Evolutionary conservation across 805 yeast species (phyloP), one percentile per base, ranked within the genome.

Genomic region (Pichia paraexigua): DNA sequence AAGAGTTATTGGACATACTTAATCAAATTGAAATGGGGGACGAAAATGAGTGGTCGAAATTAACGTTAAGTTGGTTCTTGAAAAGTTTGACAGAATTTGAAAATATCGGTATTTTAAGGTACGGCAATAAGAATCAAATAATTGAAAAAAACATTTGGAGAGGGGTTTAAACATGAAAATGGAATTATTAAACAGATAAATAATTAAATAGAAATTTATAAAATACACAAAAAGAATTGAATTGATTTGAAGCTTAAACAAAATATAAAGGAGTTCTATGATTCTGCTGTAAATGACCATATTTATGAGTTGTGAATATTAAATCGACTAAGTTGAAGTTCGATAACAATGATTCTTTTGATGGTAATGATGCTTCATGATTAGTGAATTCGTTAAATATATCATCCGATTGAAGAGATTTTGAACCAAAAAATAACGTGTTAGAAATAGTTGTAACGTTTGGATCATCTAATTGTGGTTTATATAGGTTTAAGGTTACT

Each of bases 111-210:
- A 68, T 87, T 45, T 63, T 88, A 20, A 81, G 80, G 56, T 85
- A 83, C 48, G 77, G 76, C 43, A 74, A 73, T 17, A 82, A 80
- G 63, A 78, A 79, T 30, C 90, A 86, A 58, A 72, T 75, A 50
- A 70, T 87, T 42, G 92, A 87, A 58, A 87, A 85, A 60, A 71
- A 81, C 17, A 65, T 80, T 6, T 87, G 94, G 94, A 83, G 75
- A 59, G 87, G 80, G 28, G 64, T 85, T 17, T 83, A n/a, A 41
- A 17, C 18, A n/a, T 22, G 8, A 21, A 7, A 10, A 21, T 13
- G 8, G 24, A 20, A 40, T 21, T 21, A 21, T 21, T 10, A 18
- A 10, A 20, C 35, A 39, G 32, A 20, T 37, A 43, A 1, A 44
- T 30, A 40, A 24, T n/a, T n/a, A 24, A 37, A 27, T 20, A 32